A percentile compares a stretch with the other conserved stretches of the same genome.
These are phyloP conservation scores for Teunomyces lycoperdinae DNA, from an alignment of 805 yeast species.

Conservation along the genomic window DNA sequence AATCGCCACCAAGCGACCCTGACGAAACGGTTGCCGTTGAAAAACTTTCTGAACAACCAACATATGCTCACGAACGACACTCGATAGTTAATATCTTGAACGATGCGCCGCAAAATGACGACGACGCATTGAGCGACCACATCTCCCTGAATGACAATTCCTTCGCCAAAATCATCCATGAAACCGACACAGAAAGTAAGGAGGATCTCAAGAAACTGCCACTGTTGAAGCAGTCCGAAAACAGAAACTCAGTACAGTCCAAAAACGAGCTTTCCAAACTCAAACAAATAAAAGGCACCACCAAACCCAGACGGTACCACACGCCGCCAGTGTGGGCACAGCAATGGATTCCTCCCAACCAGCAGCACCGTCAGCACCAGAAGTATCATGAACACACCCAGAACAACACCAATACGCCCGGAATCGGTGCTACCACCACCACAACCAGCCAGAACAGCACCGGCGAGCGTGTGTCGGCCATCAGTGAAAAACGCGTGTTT, in stretches of 20 bases:
- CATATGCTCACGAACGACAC: slow-evolving; percentile 21
- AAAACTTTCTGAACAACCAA: slow-evolving; percentile 8
- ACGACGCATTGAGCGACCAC: background rate
- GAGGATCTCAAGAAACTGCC: slow-evolving; percentile 27
- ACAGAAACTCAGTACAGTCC: background rate
- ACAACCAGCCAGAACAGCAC: background rate
- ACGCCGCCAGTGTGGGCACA: slow-evolving; percentile 83
- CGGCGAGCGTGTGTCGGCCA: background rate
- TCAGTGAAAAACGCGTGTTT: slow-evolving; percentile 22
- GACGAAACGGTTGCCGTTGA: background rate
- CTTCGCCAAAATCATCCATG: slow-evolving; percentile 32
- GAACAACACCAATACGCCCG: background rate
- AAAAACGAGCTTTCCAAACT: slow-evolving; percentile 25
- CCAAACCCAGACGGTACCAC: slow-evolving; percentile 60
- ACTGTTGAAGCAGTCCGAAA: slow-evolving; percentile 11
- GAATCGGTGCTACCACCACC: background rate
- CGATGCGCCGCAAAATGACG: slow-evolving; percentile 10
- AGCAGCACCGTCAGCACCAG: background rate
- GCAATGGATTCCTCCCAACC: slow-evolving; percentile 45
- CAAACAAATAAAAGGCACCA: slow-evolving; percentile 16
- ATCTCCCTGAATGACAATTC: slow-evolving; percentile 14
- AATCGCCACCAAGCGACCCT: slow-evolving; percentile 25
- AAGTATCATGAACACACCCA: background rate
- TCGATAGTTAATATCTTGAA: slow-evolving; percentile 30
- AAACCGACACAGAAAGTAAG: slow-evolving; percentile 14